Evolutionary conservation across 257 asterid genomes (phyloP), one percentile per base, ranked within the genome.

Genomic region (Forsythia viridissima): DNA sequence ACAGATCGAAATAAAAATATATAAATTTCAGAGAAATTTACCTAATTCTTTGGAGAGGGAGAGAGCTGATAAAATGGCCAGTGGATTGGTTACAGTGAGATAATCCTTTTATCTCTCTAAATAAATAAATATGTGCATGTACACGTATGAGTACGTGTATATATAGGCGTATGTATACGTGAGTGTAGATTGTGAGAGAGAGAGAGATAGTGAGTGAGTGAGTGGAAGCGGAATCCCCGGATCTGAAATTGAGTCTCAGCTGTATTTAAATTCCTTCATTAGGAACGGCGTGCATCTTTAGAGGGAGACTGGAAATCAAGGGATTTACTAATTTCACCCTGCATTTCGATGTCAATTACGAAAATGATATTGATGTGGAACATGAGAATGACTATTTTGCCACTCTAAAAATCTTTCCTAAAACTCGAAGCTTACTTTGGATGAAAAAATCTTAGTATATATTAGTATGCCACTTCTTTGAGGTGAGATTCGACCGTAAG

Each of bases 191-290:
- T 3, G 1, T 36, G 74, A 80, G 69, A 39, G 71, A 15, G 6
- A 8, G 12, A 44, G 72, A 0, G 34, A 30, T 30, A 30, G n/a
- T n/a, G n/a, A n/a, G n/a, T n/a, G n/a, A n/a, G 24, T 24, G 34
- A 51, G 70, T 3, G 55, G 30, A 76, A 57, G 34, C 59, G 71
- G 73, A 71, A 71, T 70, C 16, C 11, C 21, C 87, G 87, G 87
- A 82, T 86, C 81, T 81, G 74, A 83, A 76, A 83, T 71, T 74
- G 37, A 59, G 67, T 78, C 65, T 15, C 44, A 81, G 46, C 55
- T 81, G 41, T 37, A 80, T 41, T 82, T 80, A 30, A 30, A 30
- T 30, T 30, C 34, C 34, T 30, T 30, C 34, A 30, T 30, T 30
- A 30, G 34, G 34, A 30, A 30, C 34, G 34, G 34, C 34, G 34